phyloP scores from a whole-genome alignment of 345 rosid species.

The Citrus maxima region DNA sequence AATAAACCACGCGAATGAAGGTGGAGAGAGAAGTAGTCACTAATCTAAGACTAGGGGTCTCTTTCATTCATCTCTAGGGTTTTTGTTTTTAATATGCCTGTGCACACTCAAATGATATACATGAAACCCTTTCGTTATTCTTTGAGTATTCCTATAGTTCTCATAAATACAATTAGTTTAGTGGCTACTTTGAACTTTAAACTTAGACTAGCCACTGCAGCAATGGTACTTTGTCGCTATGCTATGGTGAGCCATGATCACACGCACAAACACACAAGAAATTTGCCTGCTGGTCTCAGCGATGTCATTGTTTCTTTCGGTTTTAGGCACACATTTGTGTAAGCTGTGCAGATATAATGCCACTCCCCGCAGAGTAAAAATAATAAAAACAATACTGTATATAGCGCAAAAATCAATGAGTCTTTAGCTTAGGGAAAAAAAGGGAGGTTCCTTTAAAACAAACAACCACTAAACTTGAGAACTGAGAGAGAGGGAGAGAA shows the following conservation, averaged over 20 bases:
- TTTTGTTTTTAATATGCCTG: conserved; percentile 17
- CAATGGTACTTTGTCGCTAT: not conserved
- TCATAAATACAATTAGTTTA: conserved; percentile 8
- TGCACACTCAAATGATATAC: not conserved
- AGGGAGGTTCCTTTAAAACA: not conserved
- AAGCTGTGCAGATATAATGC: conserved; percentile 21
- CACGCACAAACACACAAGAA: not conserved
- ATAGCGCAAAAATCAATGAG: conserved; percentile 29
- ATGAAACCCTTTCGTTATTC: conserved; percentile 20
- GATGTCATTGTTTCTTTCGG: conserved; percentile 9
- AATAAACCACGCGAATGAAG: not conserved
- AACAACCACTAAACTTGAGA: not conserved
- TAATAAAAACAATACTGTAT: conserved; percentile 2
- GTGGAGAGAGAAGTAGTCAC: not conserved
- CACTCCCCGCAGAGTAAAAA: conserved; percentile 12
- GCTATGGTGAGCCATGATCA: conserved; percentile 17
- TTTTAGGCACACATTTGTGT: conserved; percentile 4
- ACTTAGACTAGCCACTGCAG: too few relatives aligned
- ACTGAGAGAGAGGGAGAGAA: not conserved
- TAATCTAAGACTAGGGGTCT: conserved; percentile 16
- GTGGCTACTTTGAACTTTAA: conserved; percentile 8
- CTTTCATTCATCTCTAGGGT: conserved; percentile 36
- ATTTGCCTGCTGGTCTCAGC: conserved; percentile 18
- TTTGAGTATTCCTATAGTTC: conserved; percentile 18
- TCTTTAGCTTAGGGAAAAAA: conserved; percentile 4